These are phyloP conservation scores for Geranium incanum DNA, from an alignment of 441 rosid species.

Conservation along the genomic window DNA sequence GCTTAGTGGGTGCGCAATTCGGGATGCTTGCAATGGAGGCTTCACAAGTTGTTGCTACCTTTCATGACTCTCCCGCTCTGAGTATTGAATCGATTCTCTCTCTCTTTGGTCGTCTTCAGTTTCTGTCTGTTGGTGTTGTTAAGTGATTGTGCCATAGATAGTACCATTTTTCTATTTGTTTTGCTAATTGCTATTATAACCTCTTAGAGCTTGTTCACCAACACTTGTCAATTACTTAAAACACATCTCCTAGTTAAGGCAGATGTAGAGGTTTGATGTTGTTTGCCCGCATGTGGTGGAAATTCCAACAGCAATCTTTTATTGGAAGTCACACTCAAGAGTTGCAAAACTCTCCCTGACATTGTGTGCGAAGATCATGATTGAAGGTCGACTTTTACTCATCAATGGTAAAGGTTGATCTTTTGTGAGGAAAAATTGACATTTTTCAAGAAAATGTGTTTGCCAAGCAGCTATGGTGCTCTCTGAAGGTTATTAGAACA, in stretches of 20 bases:
- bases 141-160: neutral
- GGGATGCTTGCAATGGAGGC: slow-evolving; percentile 50
- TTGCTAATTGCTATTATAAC: neutral
- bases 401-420: too few relatives aligned
- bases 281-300: too few relatives aligned
- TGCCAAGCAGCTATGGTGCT: slow-evolving; percentile 70
- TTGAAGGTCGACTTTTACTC: too few relatives aligned
- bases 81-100: slow-evolving; percentile 24
- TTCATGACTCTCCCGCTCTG: slow-evolving; percentile 35
- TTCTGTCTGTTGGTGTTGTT: neutral
- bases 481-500: slow-evolving; percentile 42
- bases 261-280: too few relatives aligned
- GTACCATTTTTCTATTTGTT: neutral
- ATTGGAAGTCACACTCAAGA: too few relatives aligned
- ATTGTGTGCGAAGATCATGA: too few relatives aligned
- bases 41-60: slow-evolving; percentile 43
- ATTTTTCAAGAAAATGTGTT: slow-evolving; percentile 29
- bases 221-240: too few relatives aligned
- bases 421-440: too few relatives aligned
- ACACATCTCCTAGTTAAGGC: too few relatives aligned
- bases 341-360: too few relatives aligned
- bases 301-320: too few relatives aligned
- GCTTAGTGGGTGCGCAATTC: slow-evolving; percentile 73
- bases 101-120: neutral
- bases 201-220: neutral